Evolutionary conservation across 768 basidiomycete genomes (phyloP), one percentile per base, ranked within the genome.

Genomic region (Amanita exitialis): DNA sequence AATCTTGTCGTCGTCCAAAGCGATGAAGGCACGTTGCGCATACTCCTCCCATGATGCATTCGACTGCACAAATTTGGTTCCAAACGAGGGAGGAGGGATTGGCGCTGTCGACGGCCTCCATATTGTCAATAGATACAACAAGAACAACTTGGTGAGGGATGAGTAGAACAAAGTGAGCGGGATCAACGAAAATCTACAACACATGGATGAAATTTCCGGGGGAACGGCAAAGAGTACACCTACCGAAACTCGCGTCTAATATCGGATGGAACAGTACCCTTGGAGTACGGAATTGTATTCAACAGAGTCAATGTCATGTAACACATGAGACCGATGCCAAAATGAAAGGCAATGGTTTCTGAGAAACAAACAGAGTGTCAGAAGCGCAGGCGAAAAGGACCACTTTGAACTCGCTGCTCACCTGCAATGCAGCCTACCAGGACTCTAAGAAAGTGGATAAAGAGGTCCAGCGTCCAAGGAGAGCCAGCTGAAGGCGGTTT

Each of bases 111-210:
- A 71, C 0, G 85, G 82, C 4, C 76, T 74, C 89, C 89, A 91
- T 53, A 91, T 82, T 1, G 89, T 82, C 21, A 92, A 74, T 3
- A 89, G 72, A 58, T 87, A 80, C n/a, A 92, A 74, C 4, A 92
- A 74, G 61, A 91, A 90, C 15, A 88, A 74, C 60, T 91, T 92
- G 4, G 84, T 88, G 18, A 90, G 65, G 2, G 89, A 92, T 0
- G 89, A 89, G 59, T 91, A 91, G 61, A 90, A 74, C 4, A 91
- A 69, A 10, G 80, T 80, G n/a, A 92, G 72, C 3, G 90, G 82
- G 36, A 92, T 76, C 32, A 89, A 74, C 0, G 86, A 84, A 48
- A 82, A 74, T 57, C 86, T 87, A 25, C 52, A 12, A 38, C 27
- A 53, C n/a, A 32, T 4, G 21, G 23, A 6, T 12, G 7, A 34